phyloP scores from a whole-genome alignment of 495 filamentous ascomycete genomes.

The Annulohypoxylon moriforme region DNA sequence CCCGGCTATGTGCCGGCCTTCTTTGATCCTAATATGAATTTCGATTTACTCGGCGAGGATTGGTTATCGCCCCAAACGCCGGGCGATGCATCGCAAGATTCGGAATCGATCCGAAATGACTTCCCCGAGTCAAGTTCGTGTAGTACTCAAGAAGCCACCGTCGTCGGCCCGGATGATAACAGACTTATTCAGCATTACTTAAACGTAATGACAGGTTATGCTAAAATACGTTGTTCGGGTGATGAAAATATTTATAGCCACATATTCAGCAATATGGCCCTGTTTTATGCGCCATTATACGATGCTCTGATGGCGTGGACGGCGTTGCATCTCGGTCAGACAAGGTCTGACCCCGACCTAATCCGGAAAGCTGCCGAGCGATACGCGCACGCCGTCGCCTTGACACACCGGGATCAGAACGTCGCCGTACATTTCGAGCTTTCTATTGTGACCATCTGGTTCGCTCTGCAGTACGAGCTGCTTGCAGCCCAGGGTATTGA shows the following conservation, averaged over 20 bases:
- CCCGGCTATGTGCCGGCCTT: constrained; percentile 28
- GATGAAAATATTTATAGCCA: constrained; percentile 34
- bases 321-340: constrained; percentile 30
- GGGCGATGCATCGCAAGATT: constrained; percentile 10
- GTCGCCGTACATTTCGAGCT: constrained; percentile 30
- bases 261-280: constrained; percentile 34
- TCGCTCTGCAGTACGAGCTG: constrained; percentile 27
- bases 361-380: constrained; percentile 31
- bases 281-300: constrained; percentile 32
- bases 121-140: constrained; percentile 7
- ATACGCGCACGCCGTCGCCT: constrained; percentile 21
- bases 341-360: constrained; percentile 23
- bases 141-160: constrained; percentile 17
- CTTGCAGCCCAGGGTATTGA: constrained; percentile 25
- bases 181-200: constrained; percentile 35
- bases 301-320: constrained; percentile 34
- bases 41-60: constrained; percentile 26
- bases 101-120: constrained; percentile 12
- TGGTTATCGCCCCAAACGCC: constrained; percentile 27
- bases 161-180: constrained; percentile 23
- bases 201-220: constrained; percentile 35
- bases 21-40: constrained; percentile 36
- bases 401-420: constrained; percentile 21
- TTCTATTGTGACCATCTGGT: constrained; percentile 38
- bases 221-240: constrained; percentile 29